A percentile compares a stretch with the other conserved stretches of the same genome.
These are phyloP conservation scores for Berberis vulgaris DNA, from an alignment of 164 flowering plant species.

Conservation along the genomic window DNA sequence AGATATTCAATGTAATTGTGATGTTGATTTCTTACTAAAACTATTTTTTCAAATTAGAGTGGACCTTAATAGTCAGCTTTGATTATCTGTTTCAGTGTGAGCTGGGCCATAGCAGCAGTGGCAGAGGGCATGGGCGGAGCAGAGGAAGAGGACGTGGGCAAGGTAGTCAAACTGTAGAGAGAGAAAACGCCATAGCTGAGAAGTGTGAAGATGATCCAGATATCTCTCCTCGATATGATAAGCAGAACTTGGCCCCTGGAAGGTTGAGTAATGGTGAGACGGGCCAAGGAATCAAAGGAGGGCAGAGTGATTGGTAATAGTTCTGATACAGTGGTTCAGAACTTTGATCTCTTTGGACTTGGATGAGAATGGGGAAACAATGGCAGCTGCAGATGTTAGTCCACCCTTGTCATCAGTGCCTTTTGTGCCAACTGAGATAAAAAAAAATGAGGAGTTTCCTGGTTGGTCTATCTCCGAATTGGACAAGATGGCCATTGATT, in stretches of 20 bases:
- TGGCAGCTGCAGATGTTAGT: constrained; percentile 1
- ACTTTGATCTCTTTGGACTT: constrained; percentile 56
- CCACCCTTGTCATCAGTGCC: constrained; percentile 9
- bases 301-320: constrained; percentile 15
- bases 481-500: constrained; percentile 70
- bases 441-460: constrained; percentile 55
- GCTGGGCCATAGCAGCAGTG: constrained; percentile 25
- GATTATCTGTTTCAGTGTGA: constrained; percentile 42
- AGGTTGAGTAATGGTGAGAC: constrained; percentile 15
- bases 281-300: constrained; percentile 33
- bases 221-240: constrained; percentile 25
- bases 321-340: constrained; percentile 22
- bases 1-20: not conserved
- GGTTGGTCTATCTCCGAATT: constrained; percentile 69
- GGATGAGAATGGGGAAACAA: constrained; percentile 33
- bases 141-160: constrained; percentile 64
- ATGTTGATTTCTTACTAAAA: too few relatives aligned
- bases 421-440: constrained; percentile 21
- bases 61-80: not conserved
- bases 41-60: not conserved
- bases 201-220: constrained; percentile 32
- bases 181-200: constrained; percentile 30
- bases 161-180: constrained; percentile 25
- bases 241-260: constrained; percentile 17
- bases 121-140: constrained; percentile 51